phyloP scores from a whole-genome alignment of 495 filamentous ascomycete genomes.

The Penicillium psychrofluorescens region DNA sequence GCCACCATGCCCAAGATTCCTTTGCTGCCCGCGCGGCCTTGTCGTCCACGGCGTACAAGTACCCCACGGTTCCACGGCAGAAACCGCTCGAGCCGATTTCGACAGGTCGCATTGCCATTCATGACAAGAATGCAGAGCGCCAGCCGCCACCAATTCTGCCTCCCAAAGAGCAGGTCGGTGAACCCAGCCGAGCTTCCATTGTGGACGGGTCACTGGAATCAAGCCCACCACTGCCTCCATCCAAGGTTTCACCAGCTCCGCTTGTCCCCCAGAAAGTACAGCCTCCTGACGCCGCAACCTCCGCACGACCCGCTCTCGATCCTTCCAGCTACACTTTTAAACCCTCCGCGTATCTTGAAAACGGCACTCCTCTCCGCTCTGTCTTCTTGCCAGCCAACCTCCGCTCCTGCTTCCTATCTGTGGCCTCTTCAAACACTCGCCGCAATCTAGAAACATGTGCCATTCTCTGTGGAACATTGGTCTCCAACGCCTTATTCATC shows the following conservation, averaged over 20 bases:
- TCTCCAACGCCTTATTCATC: conserved; percentile 91
- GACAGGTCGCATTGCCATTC: conserved; percentile 12
- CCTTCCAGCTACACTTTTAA: conserved; percentile 67
- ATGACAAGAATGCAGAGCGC: conserved; percentile 19
- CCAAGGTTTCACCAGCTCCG: conserved; percentile 21
- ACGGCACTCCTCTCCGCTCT: conserved; percentile 74
- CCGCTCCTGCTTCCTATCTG: conserved; percentile 60
- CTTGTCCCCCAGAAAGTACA: conserved; percentile 30
- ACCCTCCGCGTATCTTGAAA: conserved; percentile 81
- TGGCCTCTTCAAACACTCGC: conserved; percentile 68
- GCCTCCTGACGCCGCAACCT: conserved; percentile 15
- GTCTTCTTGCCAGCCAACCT: conserved; percentile 77
- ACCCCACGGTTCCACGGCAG: conserved; percentile 48
- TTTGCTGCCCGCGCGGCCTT: conserved; percentile 8
- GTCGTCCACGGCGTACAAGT: conserved; percentile 30
- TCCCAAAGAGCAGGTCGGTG: conserved; percentile 34
- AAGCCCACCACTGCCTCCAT: conserved; percentile 15
- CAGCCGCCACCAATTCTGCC: conserved; percentile 40
- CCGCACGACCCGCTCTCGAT: conserved; percentile 28
- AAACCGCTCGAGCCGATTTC: conserved; percentile 19
- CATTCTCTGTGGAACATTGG: conserved; percentile 81
- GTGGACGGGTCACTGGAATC: conserved; percentile 10
- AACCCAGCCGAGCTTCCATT: conserved; percentile 10
- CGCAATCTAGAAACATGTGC: conserved; percentile 89
- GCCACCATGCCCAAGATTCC: conserved; percentile 2